phyloP scores from a whole-genome alignment of 75 land plant genomes.

The Adiantum capillusveneris region DNA sequence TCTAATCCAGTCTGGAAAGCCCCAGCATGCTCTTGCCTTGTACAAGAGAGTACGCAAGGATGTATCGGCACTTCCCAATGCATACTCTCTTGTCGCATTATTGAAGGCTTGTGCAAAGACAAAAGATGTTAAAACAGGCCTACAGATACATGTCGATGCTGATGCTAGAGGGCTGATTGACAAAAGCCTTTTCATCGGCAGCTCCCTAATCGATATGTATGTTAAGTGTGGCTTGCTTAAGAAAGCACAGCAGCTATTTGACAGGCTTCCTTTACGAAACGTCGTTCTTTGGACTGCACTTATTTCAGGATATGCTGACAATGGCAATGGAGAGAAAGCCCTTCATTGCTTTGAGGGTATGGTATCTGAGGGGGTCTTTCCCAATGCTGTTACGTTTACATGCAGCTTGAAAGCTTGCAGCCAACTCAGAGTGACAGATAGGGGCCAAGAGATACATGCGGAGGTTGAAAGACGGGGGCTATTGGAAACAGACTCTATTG shows the following conservation, averaged over 20 bases:
- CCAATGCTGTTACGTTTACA: neutral
- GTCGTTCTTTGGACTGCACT: conserved; percentile 35
- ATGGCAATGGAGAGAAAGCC: neutral
- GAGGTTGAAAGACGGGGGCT: neutral
- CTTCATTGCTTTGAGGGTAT: neutral
- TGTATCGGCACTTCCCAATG: neutral
- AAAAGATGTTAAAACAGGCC: neutral
- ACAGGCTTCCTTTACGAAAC: conserved; percentile 11
- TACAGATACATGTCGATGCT: neutral
- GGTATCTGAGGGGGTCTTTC: conserved; percentile 7
- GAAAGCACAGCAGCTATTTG: conserved; percentile 24
- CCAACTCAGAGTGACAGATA: neutral
- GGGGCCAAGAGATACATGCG: neutral
- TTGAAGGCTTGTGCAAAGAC: neutral
- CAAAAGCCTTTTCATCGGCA: conserved; percentile 11
- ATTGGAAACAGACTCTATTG: neutral
- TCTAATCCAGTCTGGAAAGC: neutral
- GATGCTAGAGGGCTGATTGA: conserved; percentile 1
- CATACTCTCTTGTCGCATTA: neutral
- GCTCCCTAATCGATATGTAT: conserved; percentile 36
- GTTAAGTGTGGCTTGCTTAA: conserved; percentile 34
- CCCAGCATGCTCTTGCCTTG: neutral
- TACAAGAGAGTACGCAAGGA: neutral
- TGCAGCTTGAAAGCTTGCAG: neutral
- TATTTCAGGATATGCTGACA: conserved; percentile 23